These are phyloP conservation scores for Ceratobasidium sp. DNA, from an alignment of 1,284 basidiomycete genomes.

Conservation along the genomic window DNA sequence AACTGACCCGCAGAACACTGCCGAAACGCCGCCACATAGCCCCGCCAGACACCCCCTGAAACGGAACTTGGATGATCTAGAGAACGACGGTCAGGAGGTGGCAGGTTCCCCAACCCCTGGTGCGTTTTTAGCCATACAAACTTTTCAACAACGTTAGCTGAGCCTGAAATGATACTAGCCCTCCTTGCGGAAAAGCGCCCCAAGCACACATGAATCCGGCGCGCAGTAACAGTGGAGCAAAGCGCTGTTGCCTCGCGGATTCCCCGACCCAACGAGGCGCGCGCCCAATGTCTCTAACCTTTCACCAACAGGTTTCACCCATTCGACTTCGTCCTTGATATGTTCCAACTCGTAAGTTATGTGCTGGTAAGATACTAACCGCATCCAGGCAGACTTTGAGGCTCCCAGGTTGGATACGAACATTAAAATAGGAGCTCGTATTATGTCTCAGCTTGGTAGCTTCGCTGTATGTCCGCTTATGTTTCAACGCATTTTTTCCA, in stretches of 20 bases:
- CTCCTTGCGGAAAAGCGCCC: not conserved
- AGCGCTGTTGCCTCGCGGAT: not conserved
- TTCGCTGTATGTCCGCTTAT: not conserved
- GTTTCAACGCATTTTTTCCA: not conserved
- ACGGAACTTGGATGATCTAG: slow-evolving; percentile 29
- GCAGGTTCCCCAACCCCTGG: not conserved
- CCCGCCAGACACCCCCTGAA: slow-evolving; percentile 12
- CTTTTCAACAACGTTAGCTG: not conserved
- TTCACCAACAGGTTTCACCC: not conserved
- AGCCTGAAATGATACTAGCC: not conserved
- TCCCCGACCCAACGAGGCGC: not conserved
- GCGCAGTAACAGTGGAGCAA: slow-evolving; percentile 26
- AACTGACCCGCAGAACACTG: not conserved
- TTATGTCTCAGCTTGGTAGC: not conserved
- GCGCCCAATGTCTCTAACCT: not conserved
- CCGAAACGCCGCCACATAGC: not conserved
- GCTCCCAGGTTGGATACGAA: not conserved
- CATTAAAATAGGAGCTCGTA: not conserved
- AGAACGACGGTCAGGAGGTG: slow-evolving; percentile 18
- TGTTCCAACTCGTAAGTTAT: slow-evolving; percentile 21
- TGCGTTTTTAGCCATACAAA: not conserved
- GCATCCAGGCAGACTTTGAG: not conserved
- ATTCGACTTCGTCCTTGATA: not conserved
- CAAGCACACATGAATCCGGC: slow-evolving; percentile 20
- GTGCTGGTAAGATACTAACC: slow-evolving; percentile 2